Conservation (phyloP, 345 rosid species). For the Gossypium thurberi region DNA sequence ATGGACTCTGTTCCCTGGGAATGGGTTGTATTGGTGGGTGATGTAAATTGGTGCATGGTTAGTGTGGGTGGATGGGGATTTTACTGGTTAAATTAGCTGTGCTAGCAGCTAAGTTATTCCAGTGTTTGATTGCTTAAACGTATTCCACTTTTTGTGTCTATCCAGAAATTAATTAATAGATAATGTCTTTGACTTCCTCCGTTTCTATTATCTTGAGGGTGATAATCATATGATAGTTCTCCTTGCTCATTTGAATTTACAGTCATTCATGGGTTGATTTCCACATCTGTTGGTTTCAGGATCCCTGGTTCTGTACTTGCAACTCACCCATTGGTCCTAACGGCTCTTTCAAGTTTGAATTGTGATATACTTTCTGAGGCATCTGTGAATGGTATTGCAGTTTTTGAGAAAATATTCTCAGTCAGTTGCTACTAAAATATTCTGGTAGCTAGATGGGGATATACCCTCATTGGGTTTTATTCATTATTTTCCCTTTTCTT, state of each 20-base stretch:
- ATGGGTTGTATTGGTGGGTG: background rate
- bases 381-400: slow-evolving; percentile 80
- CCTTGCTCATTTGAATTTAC: background rate
- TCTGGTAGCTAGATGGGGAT: background rate
- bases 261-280: slow-evolving; percentile 8
- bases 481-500: slow-evolving; percentile 13
- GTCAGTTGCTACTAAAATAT: background rate
- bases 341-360: slow-evolving; percentile 88
- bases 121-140: background rate
- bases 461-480: background rate
- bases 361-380: slow-evolving; percentile 90
- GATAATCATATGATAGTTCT: background rate
- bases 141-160: background rate
- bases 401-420: slow-evolving; percentile 14
- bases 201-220: background rate
- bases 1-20: background rate
- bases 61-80: background rate
- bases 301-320: slow-evolving; percentile 80
- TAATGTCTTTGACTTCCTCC: background rate
- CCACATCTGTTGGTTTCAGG: slow-evolving; percentile 47
- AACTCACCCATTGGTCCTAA: slow-evolving; percentile 75
- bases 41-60: background rate
- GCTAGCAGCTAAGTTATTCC: background rate
- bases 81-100: background rate
- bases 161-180: background rate